Evolutionary conservation across 768 basidiomycete genomes (phyloP).

Genomic region (Pisolithus microcarpus): DNA sequence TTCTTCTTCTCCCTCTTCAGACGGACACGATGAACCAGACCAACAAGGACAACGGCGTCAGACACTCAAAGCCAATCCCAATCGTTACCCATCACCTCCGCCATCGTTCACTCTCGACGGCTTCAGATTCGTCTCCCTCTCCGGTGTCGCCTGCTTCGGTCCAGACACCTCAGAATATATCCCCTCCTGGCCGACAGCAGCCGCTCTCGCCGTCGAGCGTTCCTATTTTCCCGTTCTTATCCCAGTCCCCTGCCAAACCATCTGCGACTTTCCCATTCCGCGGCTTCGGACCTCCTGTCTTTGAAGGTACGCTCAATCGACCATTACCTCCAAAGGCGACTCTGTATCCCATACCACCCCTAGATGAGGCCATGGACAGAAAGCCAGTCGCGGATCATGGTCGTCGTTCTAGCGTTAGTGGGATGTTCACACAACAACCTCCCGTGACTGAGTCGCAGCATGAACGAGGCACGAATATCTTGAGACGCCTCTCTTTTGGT

Average conservation of each 20-base stretch:
- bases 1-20: not conserved
- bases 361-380: conserved; percentile 39
- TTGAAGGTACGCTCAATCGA: conserved; percentile 46
- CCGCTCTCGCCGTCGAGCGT: conserved; percentile 54
- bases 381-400: conserved; percentile 39
- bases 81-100: conserved; percentile 42
- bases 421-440: conserved; percentile 45
- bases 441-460: conserved; percentile 39
- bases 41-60: conserved; percentile 24
- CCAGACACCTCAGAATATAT: conserved; percentile 41
- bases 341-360: not conserved
- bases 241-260: conserved; percentile 50
- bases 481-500: conserved; percentile 71
- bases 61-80: conserved; percentile 61
- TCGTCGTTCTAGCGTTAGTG: conserved; percentile 55
- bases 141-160: conserved; percentile 47
- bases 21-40: conserved; percentile 11
- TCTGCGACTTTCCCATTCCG: conserved; percentile 57
- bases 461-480: conserved; percentile 63
- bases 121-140: conserved; percentile 52
- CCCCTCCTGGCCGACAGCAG: conserved; percentile 36
- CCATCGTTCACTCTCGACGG: conserved; percentile 55
- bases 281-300: conserved; percentile 43
- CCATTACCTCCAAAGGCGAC: not conserved
- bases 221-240: conserved; percentile 65